Percentiles rank a stretch among this genome's conserved stretches.
Conservation (phyloP, 495 filamentous ascomycete species). For the Penicillium chermesinum region DNA sequence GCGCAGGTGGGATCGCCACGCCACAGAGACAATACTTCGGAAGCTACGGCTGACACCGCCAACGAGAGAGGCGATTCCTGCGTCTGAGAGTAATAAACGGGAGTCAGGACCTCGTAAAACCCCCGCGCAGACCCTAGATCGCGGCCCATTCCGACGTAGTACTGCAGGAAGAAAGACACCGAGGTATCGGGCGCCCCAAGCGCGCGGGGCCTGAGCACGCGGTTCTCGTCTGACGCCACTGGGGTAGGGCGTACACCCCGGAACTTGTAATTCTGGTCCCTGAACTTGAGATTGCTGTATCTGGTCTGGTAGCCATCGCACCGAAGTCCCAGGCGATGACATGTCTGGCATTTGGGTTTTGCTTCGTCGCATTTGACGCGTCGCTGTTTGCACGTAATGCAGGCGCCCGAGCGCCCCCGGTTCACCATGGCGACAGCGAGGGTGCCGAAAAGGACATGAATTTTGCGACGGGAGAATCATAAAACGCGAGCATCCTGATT, state of each 20-base stretch:
- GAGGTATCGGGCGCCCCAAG: slow-evolving; percentile 8
- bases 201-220: neutral
- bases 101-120: slow-evolving; percentile 13
- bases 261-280: slow-evolving; percentile 12
- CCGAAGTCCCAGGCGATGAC: slow-evolving; percentile 7
- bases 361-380: slow-evolving; percentile 27
- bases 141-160: slow-evolving; percentile 12
- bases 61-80: slow-evolving; percentile 10
- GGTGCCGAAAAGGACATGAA: slow-evolving; percentile 4
- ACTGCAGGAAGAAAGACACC: slow-evolving; percentile 7
- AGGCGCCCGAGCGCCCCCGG: slow-evolving; percentile 16
- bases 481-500: neutral
- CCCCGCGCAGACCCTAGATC: slow-evolving; percentile 7
- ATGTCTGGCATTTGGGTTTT: slow-evolving; percentile 15
- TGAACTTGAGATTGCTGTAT: slow-evolving; percentile 8
- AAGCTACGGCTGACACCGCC: slow-evolving; percentile 12
- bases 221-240: neutral
- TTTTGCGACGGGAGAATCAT: neutral
- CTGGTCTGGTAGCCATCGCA: slow-evolving; percentile 6
- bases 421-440: slow-evolving; percentile 13
- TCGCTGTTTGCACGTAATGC: slow-evolving; percentile 26
- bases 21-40: slow-evolving; percentile 9
- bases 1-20: neutral
- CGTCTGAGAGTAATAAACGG: slow-evolving; percentile 9
- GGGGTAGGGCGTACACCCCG: neutral